A percentile compares a stretch with the other conserved stretches of the same genome.
Conservation (phyloP, 73 alveolate genomes). For the Tetrahymena borealis region DNA sequence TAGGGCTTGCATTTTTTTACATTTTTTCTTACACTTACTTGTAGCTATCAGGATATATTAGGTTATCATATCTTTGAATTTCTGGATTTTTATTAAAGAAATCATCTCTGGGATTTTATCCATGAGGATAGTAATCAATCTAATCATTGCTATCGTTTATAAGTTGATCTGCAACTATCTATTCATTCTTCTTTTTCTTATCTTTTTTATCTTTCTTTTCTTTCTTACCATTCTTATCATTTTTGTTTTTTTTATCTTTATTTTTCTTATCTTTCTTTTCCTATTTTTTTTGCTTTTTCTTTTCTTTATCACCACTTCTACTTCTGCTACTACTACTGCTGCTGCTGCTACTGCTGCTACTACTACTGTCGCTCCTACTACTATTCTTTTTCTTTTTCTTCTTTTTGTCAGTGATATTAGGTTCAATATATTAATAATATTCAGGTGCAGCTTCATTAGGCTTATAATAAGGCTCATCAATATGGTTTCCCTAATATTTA, state of each 20-base stretch:
- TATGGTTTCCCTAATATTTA: neutral
- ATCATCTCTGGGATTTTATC: neutral
- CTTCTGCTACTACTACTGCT: too few species aligned
- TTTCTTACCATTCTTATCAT: neutral
- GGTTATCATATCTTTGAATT: neutral
- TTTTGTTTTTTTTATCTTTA: neutral
- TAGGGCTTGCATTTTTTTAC: neutral
- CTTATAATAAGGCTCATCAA: neutral
- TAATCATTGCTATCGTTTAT: neutral
- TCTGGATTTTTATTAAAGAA: neutral
- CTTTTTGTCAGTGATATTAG: neutral
- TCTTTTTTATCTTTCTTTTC: neutral
- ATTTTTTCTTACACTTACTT: neutral
- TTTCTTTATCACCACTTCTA: too few species aligned
- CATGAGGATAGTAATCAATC: neutral
- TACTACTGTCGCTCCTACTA: neutral
- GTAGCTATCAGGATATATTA: neutral
- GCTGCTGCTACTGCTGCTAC: too few species aligned
- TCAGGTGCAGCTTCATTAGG: neutral
- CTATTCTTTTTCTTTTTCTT: neutral
- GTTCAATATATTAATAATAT: neutral
- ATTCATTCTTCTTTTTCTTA: neutral
- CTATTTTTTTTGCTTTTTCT: too few species aligned
- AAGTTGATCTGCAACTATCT: neutral
- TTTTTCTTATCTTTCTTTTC: neutral